phyloP scores from a whole-genome alignment of 2,329 filamentous ascomycete species.

The Cadophora sp. region DNA sequence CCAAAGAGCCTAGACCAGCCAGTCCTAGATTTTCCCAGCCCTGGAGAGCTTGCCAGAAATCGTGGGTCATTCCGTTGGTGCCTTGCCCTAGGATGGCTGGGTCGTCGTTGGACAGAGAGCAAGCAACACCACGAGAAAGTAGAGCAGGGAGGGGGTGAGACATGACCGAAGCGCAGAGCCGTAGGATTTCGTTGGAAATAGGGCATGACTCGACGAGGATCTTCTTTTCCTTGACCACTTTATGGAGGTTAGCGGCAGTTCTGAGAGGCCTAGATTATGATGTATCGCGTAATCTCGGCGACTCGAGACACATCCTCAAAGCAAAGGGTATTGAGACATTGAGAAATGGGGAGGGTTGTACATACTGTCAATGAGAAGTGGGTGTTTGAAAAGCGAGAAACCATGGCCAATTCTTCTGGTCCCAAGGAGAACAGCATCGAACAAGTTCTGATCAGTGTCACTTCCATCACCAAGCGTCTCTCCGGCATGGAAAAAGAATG shows the following conservation, averaged over 20 bases:
- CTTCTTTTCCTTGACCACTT: constrained; percentile 80
- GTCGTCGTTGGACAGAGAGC: constrained; percentile 88
- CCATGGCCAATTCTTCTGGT: constrained; percentile 90
- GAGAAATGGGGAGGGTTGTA: not conserved
- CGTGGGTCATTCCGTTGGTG: constrained; percentile 82
- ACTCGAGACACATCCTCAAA: not conserved
- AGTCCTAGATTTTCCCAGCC: constrained; percentile 92
- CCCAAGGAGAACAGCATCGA: constrained; percentile 86
- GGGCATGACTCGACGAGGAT: constrained; percentile 92
- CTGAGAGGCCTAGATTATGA: too few species aligned
- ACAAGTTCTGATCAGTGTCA: constrained; percentile 80
- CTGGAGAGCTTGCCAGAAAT: constrained; percentile 93
- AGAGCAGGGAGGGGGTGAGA: constrained; percentile 84
- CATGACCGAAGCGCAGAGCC: constrained; percentile 78
- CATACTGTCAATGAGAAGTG: constrained; percentile 75
- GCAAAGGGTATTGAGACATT: not conserved
- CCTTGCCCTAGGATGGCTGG: constrained; percentile 88
- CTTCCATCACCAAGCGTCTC: constrained; percentile 84
- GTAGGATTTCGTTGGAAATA: constrained; percentile 86
- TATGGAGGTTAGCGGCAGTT: not conserved
- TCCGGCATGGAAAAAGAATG: constrained; percentile 93
- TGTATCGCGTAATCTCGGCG: not conserved
- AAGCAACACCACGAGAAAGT: constrained; percentile 82
- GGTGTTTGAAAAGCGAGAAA: constrained; percentile 90
- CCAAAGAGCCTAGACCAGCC: constrained; percentile 83